Evolutionary conservation across 768 basidiomycete genomes (phyloP).

Genomic region (Phaeotremella fagi): DNA sequence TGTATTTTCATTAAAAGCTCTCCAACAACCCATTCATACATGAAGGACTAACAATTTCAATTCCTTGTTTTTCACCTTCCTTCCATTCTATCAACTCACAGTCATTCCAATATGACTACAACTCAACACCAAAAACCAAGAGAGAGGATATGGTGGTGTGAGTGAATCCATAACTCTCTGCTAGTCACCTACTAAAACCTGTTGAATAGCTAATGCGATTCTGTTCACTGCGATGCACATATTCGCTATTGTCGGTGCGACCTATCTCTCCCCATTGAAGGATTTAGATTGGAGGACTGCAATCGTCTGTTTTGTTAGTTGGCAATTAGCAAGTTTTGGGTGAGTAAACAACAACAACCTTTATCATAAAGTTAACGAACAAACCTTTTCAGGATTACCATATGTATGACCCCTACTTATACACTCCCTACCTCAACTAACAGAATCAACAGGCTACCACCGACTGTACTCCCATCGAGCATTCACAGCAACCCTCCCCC

Average conservation of each 20-base stretch:
- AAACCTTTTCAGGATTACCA: slow-evolving; percentile 61
- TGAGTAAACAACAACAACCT: slow-evolving; percentile 28
- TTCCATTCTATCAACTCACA: too few relatives aligned
- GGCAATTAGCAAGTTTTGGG: slow-evolving; percentile 70
- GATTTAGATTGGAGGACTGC: slow-evolving; percentile 53
- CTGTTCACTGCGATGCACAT: slow-evolving; percentile 61
- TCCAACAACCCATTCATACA: not conserved
- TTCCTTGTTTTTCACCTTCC: too few relatives aligned
- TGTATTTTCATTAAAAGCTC: not conserved
- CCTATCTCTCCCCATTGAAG: slow-evolving; percentile 53
- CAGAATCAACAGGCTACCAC: slow-evolving; percentile 63
- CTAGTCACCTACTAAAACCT: not conserved
- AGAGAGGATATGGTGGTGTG: slow-evolving; percentile 39
- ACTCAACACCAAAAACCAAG: too few relatives aligned
- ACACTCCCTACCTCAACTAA: not conserved
- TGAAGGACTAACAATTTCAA: too few relatives aligned
- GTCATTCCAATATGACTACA: too few relatives aligned
- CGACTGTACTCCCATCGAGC: slow-evolving; percentile 71
- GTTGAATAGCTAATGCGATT: slow-evolving; percentile 50
- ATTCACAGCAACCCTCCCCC: slow-evolving; percentile 58
- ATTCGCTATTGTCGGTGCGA: slow-evolving; percentile 56
- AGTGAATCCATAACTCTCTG: slow-evolving; percentile 1
- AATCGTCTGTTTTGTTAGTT: slow-evolving; percentile 56
- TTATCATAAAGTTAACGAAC: too few relatives aligned
- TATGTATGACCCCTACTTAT: slow-evolving; percentile 13